Percentiles rank a stretch among this genome's conserved stretches.
These are phyloP conservation scores for Talaromyces funiculosus DNA, from an alignment of 2,329 filamentous ascomycete genomes.

Conservation along the genomic window DNA sequence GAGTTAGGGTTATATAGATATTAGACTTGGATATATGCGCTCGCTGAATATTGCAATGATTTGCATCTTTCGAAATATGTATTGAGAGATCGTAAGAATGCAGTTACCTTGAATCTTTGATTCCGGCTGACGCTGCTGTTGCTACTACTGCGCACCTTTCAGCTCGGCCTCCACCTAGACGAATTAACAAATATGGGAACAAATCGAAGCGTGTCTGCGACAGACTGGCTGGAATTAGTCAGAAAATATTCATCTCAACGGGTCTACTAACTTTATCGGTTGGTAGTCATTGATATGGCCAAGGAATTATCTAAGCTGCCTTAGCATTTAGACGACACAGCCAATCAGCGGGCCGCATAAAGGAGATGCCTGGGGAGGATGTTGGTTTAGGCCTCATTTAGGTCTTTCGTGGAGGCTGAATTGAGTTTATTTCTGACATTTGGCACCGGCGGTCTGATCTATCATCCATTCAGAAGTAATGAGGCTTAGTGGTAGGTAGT, in stretches of 20 bases:
- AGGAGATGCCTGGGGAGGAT: not conserved
- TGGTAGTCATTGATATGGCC: not conserved
- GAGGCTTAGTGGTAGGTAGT: no score
- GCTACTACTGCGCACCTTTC: not conserved
- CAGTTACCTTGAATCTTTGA: not conserved
- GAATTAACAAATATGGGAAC: no score
- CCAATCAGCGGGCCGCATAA: conserved; percentile 1
- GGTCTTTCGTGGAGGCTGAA: not conserved
- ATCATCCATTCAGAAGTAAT: not conserved
- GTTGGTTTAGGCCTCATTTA: not conserved
- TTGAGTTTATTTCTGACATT: not conserved
- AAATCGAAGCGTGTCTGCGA: not conserved
- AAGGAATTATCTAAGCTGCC: conserved; percentile 1
- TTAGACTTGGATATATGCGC: not conserved
- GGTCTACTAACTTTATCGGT: not conserved
- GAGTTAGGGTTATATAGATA: no score
- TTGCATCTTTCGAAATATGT: not conserved
- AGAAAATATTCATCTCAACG: not conserved
- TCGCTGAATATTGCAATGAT: not conserved
- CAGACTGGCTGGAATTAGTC: not conserved
- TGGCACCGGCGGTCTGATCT: not conserved
- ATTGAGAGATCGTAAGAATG: not conserved
- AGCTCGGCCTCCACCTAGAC: not conserved
- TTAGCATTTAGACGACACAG: not conserved
- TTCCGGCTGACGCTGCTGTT: not conserved